Percentiles rank a stretch among this genome's conserved stretches.
Evolutionary conservation across 768 basidiomycete species (phyloP).

Genomic region (Podaxis sp.): DNA sequence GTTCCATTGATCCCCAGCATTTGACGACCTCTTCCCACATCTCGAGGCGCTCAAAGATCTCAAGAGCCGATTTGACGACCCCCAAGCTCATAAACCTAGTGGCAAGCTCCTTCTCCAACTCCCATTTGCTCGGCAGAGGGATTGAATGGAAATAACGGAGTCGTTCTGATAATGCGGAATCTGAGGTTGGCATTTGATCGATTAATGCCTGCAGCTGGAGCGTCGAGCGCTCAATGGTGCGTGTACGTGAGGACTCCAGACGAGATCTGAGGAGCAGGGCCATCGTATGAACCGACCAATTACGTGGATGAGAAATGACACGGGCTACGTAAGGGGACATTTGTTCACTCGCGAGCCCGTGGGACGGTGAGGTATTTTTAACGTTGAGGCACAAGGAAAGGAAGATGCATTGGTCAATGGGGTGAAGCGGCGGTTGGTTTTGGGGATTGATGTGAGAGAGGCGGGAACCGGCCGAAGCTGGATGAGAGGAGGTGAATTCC

Average conservation of each 20-base stretch:
- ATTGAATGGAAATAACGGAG: constrained; percentile 79
- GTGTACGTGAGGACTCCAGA: constrained; percentile 81
- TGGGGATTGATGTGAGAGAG: constrained; percentile 79
- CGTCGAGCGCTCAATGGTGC: constrained; percentile 90
- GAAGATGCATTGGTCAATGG: constrained; percentile 91
- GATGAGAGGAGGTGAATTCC: constrained; percentile 76
- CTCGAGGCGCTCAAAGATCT: constrained; percentile 91
- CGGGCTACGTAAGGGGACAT: constrained; percentile 91
- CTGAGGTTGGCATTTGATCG: constrained; percentile 93
- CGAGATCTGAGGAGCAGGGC: constrained; percentile 91
- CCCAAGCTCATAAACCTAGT: constrained; percentile 80
- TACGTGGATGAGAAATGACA: constrained; percentile 84
- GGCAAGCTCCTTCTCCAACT: constrained; percentile 89
- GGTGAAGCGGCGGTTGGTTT: constrained; percentile 83
- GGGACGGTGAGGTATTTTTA: constrained; percentile 83
- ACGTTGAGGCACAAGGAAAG: constrained; percentile 89
- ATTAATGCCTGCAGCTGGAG: constrained; percentile 94
- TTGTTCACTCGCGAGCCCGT: constrained; percentile 89
- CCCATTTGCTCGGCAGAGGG: constrained; percentile 88
- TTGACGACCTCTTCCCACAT: constrained; percentile 98
- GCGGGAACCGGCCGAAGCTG: constrained; percentile 41
- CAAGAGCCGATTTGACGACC: constrained; percentile 85
- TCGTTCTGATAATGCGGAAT: constrained; percentile 72
- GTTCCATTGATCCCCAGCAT: constrained; percentile 83
- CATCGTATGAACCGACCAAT: constrained; percentile 98